These are phyloP conservation scores for Pyrenochaeta sp. DNA, from an alignment of 2,329 filamentous ascomycete genomes.

Conservation along the genomic window DNA sequence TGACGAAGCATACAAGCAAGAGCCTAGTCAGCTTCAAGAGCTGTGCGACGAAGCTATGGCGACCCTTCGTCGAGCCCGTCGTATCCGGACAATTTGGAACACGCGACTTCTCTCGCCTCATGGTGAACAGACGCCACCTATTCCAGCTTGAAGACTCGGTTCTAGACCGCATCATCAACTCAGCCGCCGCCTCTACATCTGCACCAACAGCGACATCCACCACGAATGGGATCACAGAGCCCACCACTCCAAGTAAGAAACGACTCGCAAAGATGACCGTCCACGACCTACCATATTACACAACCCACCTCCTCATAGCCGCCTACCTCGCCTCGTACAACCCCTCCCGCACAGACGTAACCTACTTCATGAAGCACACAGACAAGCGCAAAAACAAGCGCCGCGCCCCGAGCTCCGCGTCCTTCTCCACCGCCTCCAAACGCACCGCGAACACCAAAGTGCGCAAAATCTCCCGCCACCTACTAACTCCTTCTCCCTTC, in stretches of 20 bases:
- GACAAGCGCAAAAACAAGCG: conserved; percentile 59
- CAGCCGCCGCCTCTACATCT: neutral
- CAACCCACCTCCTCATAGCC: conserved; percentile 76
- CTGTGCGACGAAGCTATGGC: conserved; percentile 81
- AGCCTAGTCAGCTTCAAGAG: conserved; percentile 77
- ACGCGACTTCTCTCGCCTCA: conserved; percentile 83
- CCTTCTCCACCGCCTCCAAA: conserved; percentile 17
- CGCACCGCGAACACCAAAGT: conserved; percentile 56
- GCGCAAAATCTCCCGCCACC: conserved; percentile 77
- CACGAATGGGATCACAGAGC: conserved; percentile 1
- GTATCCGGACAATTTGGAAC: conserved; percentile 75
- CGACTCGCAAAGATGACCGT: conserved; percentile 34
- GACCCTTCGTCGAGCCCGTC: conserved; percentile 81
- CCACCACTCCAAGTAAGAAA: conserved; percentile 22
- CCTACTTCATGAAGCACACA: conserved; percentile 78
- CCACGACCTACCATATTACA: conserved; percentile 71
- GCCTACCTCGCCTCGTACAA: conserved; percentile 87
- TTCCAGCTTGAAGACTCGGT: conserved; percentile 78
- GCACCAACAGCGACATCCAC: neutral
- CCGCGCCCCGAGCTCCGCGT: conserved; percentile 37
- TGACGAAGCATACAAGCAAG: conserved; percentile 80
- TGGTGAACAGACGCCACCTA: conserved; percentile 73
- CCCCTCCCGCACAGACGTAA: conserved; percentile 73
- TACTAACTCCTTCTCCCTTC: conserved; percentile 80
- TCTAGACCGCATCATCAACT: conserved; percentile 65